Evolutionary conservation across 768 basidiomycete genomes (phyloP).

Genomic region (Kwoniella pini): DNA sequence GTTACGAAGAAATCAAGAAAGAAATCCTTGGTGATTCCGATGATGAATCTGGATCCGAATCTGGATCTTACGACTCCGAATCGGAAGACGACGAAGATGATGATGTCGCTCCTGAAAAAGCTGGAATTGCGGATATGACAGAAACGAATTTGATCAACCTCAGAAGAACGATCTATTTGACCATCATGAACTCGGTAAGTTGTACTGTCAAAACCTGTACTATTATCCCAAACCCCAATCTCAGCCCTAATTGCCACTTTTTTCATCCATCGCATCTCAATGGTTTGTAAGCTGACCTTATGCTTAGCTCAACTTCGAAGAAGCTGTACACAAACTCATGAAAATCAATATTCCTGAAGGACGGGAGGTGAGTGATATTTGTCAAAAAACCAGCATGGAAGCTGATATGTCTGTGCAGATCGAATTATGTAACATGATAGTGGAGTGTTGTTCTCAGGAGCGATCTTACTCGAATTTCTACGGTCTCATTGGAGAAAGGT

Average conservation of each 20-base stretch:
- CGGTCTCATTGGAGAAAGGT: conserved; percentile 91
- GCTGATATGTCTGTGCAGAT: conserved; percentile 60
- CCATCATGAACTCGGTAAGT: conserved; percentile 89
- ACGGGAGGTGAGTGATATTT: conserved; percentile 69
- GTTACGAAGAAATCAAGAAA: conserved; percentile 83
- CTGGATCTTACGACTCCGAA: conserved; percentile 59
- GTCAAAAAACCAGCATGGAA: not conserved
- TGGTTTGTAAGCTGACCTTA: conserved; percentile 10
- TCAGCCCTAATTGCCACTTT: too few relatives aligned
- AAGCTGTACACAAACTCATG: conserved; percentile 96
- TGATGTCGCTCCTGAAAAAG: conserved; percentile 66
- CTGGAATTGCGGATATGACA: conserved; percentile 90
- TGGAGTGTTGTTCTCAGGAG: conserved; percentile 99
- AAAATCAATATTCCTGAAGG: conserved; percentile 90
- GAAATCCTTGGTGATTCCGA: conserved; percentile 85
- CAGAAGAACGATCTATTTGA: conserved; percentile 88
- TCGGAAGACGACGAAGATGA: conserved; percentile 65
- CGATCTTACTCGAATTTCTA: conserved; percentile 98
- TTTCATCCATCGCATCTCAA: not conserved
- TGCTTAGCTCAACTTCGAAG: conserved; percentile 78
- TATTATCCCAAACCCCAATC: too few relatives aligned
- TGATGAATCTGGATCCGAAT: conserved; percentile 60
- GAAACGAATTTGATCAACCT: conserved; percentile 95
- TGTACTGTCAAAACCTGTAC: too few relatives aligned
- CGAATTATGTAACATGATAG: conserved; percentile 96